Conservation (phyloP, 257 asterid genomes). For the Apocynum venetum region DNA sequence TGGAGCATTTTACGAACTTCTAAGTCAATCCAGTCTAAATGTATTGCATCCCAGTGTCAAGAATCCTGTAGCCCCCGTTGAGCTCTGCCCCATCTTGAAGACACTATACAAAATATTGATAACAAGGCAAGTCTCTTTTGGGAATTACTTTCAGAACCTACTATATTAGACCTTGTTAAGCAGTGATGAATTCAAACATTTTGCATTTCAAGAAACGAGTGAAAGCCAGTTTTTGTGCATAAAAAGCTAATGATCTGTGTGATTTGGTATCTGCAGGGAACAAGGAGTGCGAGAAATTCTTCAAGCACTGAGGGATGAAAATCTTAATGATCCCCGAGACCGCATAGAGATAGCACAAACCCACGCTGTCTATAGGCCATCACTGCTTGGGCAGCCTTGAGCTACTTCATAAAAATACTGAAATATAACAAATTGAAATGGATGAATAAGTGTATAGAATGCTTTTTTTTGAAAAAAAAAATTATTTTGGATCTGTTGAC, state of each 20-base stretch:
- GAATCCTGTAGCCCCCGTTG: constrained; percentile 80
- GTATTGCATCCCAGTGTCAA: constrained; percentile 67
- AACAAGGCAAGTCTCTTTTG: constrained; percentile 36
- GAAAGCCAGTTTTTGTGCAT: neutral
- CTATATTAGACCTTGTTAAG: neutral
- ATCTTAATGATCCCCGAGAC: constrained; percentile 85
- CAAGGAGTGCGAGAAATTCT: constrained; percentile 60
- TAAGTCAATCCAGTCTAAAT: constrained; percentile 68
- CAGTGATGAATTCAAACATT: neutral
- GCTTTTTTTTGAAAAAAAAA: neutral
- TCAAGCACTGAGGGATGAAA: constrained; percentile 76
- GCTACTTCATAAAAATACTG: neutral
- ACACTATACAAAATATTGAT: constrained; percentile 67
- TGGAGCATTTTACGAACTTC: constrained; percentile 77
- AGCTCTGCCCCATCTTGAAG: constrained; percentile 80
- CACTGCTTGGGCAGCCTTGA: constrained; percentile 62
- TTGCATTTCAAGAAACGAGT: neutral
- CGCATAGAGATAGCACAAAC: constrained; percentile 85
- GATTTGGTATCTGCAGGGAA: constrained; percentile 41
- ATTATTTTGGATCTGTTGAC: constrained; percentile 5
- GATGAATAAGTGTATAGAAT: constrained; percentile 16
- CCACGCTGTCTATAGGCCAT: constrained; percentile 85
- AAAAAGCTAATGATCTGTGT: neutral
- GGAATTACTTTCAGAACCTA: neutral
- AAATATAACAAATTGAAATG: neutral